Conservation (phyloP, 345 rosid genomes). For the Citrus trifoliata region DNA sequence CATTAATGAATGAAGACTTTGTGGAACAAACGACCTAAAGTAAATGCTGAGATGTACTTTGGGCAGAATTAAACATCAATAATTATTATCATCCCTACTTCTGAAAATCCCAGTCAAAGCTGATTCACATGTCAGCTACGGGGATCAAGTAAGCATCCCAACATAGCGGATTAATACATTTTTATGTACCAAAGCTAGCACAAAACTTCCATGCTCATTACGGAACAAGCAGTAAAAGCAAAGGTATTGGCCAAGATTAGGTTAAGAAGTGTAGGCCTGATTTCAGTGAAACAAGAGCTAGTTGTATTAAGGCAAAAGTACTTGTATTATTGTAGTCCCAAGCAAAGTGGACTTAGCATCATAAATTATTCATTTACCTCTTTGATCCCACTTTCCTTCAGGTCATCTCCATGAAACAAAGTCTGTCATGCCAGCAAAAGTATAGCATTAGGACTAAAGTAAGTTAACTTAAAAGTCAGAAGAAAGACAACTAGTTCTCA, state of each 20-base stretch:
- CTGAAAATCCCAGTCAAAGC: not conserved
- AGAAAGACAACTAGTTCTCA: slow-evolving; percentile 7
- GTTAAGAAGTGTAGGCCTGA: not conserved
- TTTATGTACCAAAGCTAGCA: not conserved
- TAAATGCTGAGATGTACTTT: not conserved
- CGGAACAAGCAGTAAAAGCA: not conserved
- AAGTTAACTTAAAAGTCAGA: not conserved
- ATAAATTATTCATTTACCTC: slow-evolving; percentile 56
- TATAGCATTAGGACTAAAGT: slow-evolving; percentile 15
- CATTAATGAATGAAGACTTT: not conserved
- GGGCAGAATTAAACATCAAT: not conserved
- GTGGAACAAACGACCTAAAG: not conserved
- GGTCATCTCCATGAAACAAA: slow-evolving; percentile 69
- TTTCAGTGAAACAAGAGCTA: slow-evolving; percentile 5
- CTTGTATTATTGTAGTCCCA: not conserved
- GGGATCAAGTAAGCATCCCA: not conserved
- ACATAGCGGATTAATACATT: not conserved
- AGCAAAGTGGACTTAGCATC: not conserved
- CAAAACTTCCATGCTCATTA: not conserved
- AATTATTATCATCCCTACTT: not conserved
- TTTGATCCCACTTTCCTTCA: slow-evolving; percentile 73
- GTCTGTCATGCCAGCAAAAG: slow-evolving; percentile 51
- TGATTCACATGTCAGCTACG: not conserved
- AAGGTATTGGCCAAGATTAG: not conserved
- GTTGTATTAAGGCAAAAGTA: slow-evolving; percentile 13